Conservation (phyloP, 2,329 filamentous ascomycete genomes). For the Plectosphaerella cucumerina region DNA sequence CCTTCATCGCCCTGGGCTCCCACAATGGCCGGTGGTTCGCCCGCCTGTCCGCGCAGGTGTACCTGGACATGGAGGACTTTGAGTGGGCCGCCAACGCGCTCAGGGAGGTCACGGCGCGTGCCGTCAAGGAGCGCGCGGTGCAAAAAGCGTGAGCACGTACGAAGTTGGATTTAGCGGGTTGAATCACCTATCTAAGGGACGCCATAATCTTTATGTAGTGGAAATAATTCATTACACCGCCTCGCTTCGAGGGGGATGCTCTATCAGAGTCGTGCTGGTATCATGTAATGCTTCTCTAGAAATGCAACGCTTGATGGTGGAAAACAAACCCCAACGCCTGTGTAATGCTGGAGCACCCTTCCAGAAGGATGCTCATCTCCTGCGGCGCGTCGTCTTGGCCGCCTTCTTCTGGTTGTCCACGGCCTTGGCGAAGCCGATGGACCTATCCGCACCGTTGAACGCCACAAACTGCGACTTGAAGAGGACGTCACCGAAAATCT, state of each 20-base stretch:
- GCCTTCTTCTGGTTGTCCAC: too few relatives aligned
- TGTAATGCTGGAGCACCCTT: too few relatives aligned
- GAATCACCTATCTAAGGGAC: constrained; percentile 13
- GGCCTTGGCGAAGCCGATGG: constrained; percentile 41
- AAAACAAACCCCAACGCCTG: too few relatives aligned
- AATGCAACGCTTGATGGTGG: too few relatives aligned
- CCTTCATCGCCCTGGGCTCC: constrained; percentile 63
- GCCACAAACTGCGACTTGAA: constrained; percentile 59
- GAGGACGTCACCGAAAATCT: constrained; percentile 61
- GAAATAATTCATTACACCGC: too few relatives aligned
- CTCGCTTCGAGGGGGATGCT: too few relatives aligned
- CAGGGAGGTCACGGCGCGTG: constrained; percentile 40
- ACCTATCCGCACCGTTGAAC: constrained; percentile 52
- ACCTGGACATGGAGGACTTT: constrained; percentile 77
- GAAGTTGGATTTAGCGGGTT: not conserved
- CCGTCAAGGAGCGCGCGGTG: constrained; percentile 19
- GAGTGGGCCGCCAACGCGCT: constrained; percentile 61
- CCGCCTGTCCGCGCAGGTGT: constrained; percentile 76
- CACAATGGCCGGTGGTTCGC: constrained; percentile 64
- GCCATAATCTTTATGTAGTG: too few relatives aligned
- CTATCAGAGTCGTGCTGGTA: too few relatives aligned
- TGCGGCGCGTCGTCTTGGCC: too few relatives aligned
- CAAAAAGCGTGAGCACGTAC: constrained; percentile 11
- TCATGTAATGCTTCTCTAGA: too few relatives aligned
- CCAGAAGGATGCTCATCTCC: too few relatives aligned